Evolutionary conservation across 345 rosid genomes (phyloP).

Genomic region (Iberis pinnata): DNA sequence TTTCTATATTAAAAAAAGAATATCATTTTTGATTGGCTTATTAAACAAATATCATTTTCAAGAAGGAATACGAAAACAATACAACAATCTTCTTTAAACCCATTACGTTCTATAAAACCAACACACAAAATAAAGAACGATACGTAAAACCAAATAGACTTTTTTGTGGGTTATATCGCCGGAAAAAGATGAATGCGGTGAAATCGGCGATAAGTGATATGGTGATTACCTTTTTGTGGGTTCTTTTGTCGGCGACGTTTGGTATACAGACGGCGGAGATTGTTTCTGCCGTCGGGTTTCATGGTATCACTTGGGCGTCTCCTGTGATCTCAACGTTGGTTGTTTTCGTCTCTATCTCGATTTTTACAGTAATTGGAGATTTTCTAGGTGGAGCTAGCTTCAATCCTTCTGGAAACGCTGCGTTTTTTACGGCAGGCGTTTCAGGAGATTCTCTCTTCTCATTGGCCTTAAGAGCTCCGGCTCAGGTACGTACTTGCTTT

Average conservation of each 20-base stretch:
- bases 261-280: constrained; percentile 50
- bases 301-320: constrained; percentile 43
- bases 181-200: constrained; percentile 47
- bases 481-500: constrained; percentile 49
- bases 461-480: constrained; percentile 80
- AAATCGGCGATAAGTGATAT: constrained; percentile 62
- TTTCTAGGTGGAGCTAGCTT: constrained; percentile 89
- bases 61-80: neutral
- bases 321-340: constrained; percentile 44
- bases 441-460: constrained; percentile 71
- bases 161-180: neutral
- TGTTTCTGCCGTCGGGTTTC: constrained; percentile 43
- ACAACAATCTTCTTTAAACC: constrained; percentile 9
- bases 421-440: constrained; percentile 79
- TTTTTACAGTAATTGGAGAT: constrained; percentile 47
- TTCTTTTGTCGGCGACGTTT: constrained; percentile 56
- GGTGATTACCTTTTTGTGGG: constrained; percentile 65
- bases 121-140: neutral
- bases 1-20: neutral
- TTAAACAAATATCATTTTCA: neutral
- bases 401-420: constrained; percentile 75
- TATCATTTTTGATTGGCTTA: neutral
- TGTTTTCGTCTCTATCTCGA: constrained; percentile 54
- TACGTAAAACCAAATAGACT: neutral
- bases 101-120: neutral